Conservation (phyloP, 2,329 filamentous ascomycete species). For the Fusarium equiseti region DNA sequence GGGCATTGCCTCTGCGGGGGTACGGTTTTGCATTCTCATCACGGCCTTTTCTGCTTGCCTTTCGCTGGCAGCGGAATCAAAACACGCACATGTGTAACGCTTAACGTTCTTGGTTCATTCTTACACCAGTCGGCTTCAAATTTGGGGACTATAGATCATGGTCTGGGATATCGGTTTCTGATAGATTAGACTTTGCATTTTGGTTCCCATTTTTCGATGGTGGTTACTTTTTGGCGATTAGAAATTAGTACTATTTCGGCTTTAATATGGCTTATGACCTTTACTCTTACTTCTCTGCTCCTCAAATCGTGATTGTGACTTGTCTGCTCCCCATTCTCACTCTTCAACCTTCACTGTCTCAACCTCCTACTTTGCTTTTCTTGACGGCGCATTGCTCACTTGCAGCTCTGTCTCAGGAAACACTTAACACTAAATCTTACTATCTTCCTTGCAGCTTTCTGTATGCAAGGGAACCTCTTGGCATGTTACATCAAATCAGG, state of each 20-base stretch:
- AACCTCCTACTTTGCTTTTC: neutral
- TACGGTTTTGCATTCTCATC: conserved; percentile 16
- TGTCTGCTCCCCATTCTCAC: neutral
- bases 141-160: conserved; percentile 13
- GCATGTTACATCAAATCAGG: neutral
- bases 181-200: conserved; percentile 27
- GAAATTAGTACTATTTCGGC: conserved; percentile 40
- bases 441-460: neutral
- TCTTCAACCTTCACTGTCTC: neutral
- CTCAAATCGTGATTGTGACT: neutral
- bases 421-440: neutral
- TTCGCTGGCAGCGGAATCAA: neutral
- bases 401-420: neutral
- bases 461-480: neutral
- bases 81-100: conserved; percentile 36
- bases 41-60: conserved; percentile 5
- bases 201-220: conserved; percentile 29
- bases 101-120: conserved; percentile 45
- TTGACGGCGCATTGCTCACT: neutral
- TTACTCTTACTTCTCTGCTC: neutral
- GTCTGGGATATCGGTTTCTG: conserved; percentile 24
- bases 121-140: conserved; percentile 32
- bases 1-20: neutral
- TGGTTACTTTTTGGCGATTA: conserved; percentile 41
- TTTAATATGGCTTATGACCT: conserved; percentile 41